phyloP scores from a whole-genome alignment of 1,284 basidiomycete species.

The Apiotrichum porosum region DNA sequence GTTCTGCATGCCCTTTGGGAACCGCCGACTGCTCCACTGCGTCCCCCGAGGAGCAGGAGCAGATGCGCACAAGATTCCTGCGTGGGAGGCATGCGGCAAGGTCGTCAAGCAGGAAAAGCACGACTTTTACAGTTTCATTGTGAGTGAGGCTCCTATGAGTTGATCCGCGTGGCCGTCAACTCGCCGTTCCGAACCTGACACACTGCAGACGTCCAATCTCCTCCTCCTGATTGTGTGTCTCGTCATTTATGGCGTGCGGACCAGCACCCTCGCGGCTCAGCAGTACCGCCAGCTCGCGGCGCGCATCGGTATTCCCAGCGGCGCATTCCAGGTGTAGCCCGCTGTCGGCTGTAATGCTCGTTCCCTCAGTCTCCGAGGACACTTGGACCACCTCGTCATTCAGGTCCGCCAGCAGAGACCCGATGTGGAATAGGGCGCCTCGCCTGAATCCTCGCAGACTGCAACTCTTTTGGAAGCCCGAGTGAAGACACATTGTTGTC shows the following conservation, averaged over 20 bases:
- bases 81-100: constrained; percentile 85
- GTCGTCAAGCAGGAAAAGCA: constrained; percentile 68
- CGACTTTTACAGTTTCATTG: constrained; percentile 83
- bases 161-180: no score
- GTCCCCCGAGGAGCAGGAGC: constrained; percentile 45
- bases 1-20: constrained; percentile 86
- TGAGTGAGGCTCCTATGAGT: constrained; percentile 44
- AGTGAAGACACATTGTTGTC: no score
- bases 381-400: no score
- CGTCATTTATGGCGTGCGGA: constrained; percentile 61
- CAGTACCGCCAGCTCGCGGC: constrained; percentile 77
- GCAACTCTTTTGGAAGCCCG: no score
- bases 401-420: no score
- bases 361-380: no score
- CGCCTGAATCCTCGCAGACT: no score
- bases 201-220: constrained; percentile 57
- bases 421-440: no score
- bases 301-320: constrained; percentile 56
- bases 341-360: background rate
- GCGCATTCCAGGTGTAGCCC: constrained; percentile 20
- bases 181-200: no score
- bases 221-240: constrained; percentile 64
- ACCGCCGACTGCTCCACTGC: constrained; percentile 78
- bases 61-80: constrained; percentile 58
- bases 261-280: constrained; percentile 61